phyloP scores from a whole-genome alignment of 2,329 filamentous ascomycete genomes.

The Hypoxylon sp. region DNA sequence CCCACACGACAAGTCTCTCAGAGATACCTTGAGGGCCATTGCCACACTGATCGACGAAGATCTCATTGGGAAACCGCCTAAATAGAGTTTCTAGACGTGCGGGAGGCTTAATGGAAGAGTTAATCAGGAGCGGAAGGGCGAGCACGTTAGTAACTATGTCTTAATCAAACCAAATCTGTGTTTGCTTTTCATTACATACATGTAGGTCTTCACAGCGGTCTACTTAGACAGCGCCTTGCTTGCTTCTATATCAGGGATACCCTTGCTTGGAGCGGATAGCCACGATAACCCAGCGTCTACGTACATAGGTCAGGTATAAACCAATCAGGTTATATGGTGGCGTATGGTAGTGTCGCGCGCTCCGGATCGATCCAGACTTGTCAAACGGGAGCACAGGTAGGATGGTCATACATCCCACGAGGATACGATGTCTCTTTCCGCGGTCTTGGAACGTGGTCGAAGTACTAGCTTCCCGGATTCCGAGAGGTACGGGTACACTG shows the following conservation, averaged over 20 bases:
- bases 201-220: constrained; percentile 13
- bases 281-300: constrained; percentile 24
- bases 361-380: constrained; percentile 29
- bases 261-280: constrained; percentile 35
- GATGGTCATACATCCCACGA: constrained; percentile 36
- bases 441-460: constrained; percentile 36
- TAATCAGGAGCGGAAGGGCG: neutral
- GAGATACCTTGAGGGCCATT: neutral
- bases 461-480: constrained; percentile 48
- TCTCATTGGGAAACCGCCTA: neutral
- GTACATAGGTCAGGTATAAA: constrained; percentile 7
- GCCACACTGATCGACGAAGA: constrained; percentile 12
- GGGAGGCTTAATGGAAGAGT: neutral
- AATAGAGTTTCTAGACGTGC: neutral
- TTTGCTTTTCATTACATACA: constrained; percentile 20
- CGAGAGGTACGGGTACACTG: constrained; percentile 36
- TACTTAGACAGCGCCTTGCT: constrained; percentile 31
- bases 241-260: constrained; percentile 23
- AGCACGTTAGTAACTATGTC: constrained; percentile 6
- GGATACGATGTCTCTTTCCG: constrained; percentile 33
- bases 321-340: constrained; percentile 9
- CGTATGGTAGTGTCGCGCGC: constrained; percentile 6
- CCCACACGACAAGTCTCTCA: neutral
- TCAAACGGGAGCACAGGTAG: constrained; percentile 26
- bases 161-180: neutral